Conservation (phyloP, 2,329 filamentous ascomycete genomes). For the Colletotrichum chrysophilum region DNA sequence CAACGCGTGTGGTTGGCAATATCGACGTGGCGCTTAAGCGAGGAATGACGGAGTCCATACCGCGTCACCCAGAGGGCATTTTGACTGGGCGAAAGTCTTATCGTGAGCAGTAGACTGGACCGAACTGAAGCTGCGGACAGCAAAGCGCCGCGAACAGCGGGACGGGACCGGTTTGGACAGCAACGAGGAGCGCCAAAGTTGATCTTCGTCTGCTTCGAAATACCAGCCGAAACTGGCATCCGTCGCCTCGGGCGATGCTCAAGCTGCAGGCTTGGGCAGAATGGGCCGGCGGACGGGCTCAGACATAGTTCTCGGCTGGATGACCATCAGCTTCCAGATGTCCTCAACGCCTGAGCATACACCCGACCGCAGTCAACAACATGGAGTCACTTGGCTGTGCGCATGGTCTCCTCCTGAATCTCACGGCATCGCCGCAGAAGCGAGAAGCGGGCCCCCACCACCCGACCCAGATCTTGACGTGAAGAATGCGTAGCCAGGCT, state of each 20-base stretch:
- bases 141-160: constrained; percentile 4
- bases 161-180: not conserved
- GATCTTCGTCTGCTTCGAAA: not conserved
- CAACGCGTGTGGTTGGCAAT: not conserved
- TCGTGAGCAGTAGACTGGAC: not conserved
- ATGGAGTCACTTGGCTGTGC: constrained; percentile 15
- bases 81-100: not conserved
- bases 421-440: constrained; percentile 2
- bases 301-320: not conserved
- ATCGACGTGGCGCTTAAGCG: not conserved
- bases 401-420: not conserved
- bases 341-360: not conserved
- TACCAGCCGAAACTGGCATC: not conserved
- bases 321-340: not conserved
- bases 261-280: not conserved
- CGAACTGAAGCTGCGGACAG: constrained; percentile 5
- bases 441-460: not conserved
- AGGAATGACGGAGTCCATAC: not conserved
- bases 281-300: not conserved
- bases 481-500: not conserved
- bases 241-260: not conserved
- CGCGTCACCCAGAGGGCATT: not conserved
- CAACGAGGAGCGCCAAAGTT: not conserved
- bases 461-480: not conserved
- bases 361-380: not conserved